These are phyloP conservation scores for Musa schizocarpa DNA, from an alignment of 176 grass and related monocot species.

Conservation along the genomic window DNA sequence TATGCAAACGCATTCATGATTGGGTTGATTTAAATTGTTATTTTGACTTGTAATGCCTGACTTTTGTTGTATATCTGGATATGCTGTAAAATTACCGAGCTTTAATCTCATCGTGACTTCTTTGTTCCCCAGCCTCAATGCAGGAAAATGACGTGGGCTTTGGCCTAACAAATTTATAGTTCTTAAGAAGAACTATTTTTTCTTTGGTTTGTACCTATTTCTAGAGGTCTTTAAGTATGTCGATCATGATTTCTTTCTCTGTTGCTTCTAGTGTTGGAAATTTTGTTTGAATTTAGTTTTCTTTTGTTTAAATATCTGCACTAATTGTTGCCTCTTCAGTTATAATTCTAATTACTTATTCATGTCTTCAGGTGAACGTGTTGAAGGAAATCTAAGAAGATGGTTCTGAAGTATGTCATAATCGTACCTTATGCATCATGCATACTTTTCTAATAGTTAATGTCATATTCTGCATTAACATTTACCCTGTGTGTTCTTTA, in stretches of 20 bases:
- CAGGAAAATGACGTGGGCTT: too few species aligned
- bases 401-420: slow-evolving; percentile 3
- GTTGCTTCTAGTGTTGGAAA: neutral
- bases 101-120: neutral
- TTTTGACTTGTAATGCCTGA: neutral
- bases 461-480: neutral
- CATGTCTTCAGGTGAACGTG: neutral
- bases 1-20: neutral
- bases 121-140: too few species aligned
- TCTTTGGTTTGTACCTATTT: neutral
- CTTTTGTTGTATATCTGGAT: neutral
- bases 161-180: neutral
- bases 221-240: neutral
- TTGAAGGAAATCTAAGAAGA: neutral
- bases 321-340: neutral
- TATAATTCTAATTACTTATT: neutral
- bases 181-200: neutral
- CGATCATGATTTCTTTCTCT: neutral
- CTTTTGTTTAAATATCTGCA: neutral
- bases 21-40: neutral
- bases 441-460: neutral
- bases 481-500: neutral
- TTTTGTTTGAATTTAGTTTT: neutral
- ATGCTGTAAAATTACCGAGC: neutral
- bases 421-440: neutral